Evolutionary conservation across 345 rosid species (phyloP), one percentile per base, ranked within the genome.

Genomic region (Gossypium arboreum): DNA sequence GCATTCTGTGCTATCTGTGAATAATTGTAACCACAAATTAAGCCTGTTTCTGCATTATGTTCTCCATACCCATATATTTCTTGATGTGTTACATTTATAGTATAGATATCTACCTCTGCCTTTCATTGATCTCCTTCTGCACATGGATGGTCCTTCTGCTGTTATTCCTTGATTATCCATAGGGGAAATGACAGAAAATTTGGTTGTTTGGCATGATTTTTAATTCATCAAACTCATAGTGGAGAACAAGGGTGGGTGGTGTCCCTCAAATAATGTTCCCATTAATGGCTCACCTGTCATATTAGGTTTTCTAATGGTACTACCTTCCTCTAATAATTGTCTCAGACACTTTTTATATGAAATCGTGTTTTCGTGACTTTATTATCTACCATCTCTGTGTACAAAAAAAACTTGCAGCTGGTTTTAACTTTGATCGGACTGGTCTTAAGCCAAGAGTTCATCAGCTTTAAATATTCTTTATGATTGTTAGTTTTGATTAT

Each of bases 1-100:
- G 55, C 52, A 9, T 25, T 6, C 47, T 44, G 34, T 41, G 51
- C n/a, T 44, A 39, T 50, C 9, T 55, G 12, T 9, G 45, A 12
- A 5, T 34, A 17, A 34, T 17, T 69, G 44, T 70, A 39, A 54
- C 73, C 48, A 70, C 50, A 13, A 56, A 17, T 6, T 39, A 34
- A 29, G 3, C 17, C 45, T 50, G 34, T 18, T 75, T 70, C 3
- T 29, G 39, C 58, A 13, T 29, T 16, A 68, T 45, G 41, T 43
- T 4, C 57, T 65, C 10, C 44, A 11, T 17, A 54, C 22, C n/a
- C 61, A 55, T 41, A 22, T 27, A 2, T 62, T 16, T 52, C 60
- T 73, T 54, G 6, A 48, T 47, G n/a, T 75, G 67, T n/a, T 73
- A 74, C 81, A 79, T 71, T 82, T 59, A 82, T 78, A 64, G 1